Percentiles rank a stretch among this genome's conserved stretches.
Conservation (phyloP, 179 eudicot species). For the Sideroxylon spinosum region DNA sequence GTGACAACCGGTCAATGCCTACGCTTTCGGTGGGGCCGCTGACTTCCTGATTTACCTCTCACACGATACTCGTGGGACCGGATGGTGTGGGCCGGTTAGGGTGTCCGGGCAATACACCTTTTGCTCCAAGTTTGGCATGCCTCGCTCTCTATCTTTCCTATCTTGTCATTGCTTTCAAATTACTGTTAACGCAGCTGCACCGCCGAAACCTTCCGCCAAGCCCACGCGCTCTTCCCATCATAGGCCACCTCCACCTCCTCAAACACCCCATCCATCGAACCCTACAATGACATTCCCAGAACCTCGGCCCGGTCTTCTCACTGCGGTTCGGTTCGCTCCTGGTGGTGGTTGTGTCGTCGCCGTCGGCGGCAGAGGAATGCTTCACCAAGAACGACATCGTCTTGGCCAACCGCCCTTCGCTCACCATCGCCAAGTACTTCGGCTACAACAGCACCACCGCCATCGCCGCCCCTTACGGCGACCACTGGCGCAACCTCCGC, state of each 20-base stretch:
- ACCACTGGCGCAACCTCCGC: conserved; percentile 18
- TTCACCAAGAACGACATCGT: conserved; percentile 15
- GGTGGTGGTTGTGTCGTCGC: conserved; percentile 12
- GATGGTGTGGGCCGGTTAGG: too few species aligned
- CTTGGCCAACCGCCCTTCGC: conserved; percentile 12
- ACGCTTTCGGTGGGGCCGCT: too few species aligned
- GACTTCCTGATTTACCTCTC: too few species aligned
- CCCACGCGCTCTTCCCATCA: conserved; percentile 12
- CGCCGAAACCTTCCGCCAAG: conserved; percentile 11
- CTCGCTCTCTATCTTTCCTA: background rate
- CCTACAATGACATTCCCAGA: background rate
- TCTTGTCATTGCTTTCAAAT: background rate
- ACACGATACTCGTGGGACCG: too few species aligned
- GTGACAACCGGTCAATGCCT: too few species aligned
- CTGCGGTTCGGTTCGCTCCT: conserved; percentile 13
- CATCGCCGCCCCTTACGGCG: conserved; percentile 8
- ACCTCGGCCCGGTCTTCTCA: conserved; percentile 13
- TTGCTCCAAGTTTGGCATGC: too few species aligned
- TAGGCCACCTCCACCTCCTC: conserved; percentile 14
- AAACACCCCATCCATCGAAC: background rate
- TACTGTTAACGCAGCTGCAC: background rate
- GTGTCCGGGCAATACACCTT: too few species aligned
- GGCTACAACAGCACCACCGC: conserved; percentile 8
- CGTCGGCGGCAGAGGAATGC: conserved; percentile 10
- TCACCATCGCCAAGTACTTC: conserved; percentile 8